phyloP scores from a whole-genome alignment of 208 protist genomes.

The Wallacemonas sp. region DNA sequence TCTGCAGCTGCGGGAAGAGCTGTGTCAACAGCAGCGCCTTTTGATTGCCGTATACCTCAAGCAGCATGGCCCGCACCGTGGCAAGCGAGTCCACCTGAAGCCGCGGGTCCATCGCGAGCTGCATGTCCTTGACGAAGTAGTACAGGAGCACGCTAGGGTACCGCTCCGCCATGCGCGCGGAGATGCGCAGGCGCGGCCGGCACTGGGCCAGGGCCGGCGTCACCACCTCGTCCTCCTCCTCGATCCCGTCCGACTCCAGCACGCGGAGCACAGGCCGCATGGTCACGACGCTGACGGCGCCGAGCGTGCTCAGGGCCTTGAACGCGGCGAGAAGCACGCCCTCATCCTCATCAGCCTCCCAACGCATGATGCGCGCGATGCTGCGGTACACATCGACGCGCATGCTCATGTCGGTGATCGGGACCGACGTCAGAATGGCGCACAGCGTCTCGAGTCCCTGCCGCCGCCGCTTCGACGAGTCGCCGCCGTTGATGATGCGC shows the following conservation, averaged over 20 bases:
- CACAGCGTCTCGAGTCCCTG: slow-evolving; percentile 77
- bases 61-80: slow-evolving; percentile 67
- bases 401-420: slow-evolving; percentile 45
- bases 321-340: slow-evolving; percentile 67
- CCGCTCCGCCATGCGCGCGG: slow-evolving; percentile 68
- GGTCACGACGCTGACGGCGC: slow-evolving; percentile 82
- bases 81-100: slow-evolving; percentile 72
- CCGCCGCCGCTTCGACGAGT: slow-evolving; percentile 65
- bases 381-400: slow-evolving; percentile 71
- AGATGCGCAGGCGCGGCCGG: slow-evolving; percentile 74
- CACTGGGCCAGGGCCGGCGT: slow-evolving; percentile 74
- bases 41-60: slow-evolving; percentile 66
- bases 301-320: slow-evolving; percentile 76
- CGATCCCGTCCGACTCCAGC: slow-evolving; percentile 77
- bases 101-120: slow-evolving; percentile 75
- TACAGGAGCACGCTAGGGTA: slow-evolving; percentile 85
- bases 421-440: slow-evolving; percentile 75
- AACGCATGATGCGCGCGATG: slow-evolving; percentile 77
- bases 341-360: slow-evolving; percentile 76
- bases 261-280: slow-evolving; percentile 64
- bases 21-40: slow-evolving; percentile 76
- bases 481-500: slow-evolving; percentile 68
- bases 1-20: slow-evolving; percentile 79
- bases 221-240: slow-evolving; percentile 81
- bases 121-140: slow-evolving; percentile 80